Conservation (phyloP, 148 eudicot species). For the Heliosperma pusillum region DNA sequence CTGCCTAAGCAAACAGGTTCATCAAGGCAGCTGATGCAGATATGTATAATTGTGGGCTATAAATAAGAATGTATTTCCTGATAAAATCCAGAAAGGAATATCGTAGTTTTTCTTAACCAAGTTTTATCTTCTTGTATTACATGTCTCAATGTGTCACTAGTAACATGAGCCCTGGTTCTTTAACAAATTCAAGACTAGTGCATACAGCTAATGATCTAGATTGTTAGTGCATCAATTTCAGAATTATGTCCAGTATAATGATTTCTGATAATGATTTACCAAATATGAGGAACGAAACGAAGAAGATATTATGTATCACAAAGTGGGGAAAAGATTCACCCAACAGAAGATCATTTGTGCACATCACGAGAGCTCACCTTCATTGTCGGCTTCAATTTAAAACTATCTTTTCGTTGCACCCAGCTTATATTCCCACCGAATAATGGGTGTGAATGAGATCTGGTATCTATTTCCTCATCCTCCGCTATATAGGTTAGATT, state of each 20-base stretch:
- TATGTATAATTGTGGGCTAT: background rate
- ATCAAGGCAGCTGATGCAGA: too few relatives aligned
- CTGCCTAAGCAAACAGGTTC: too few relatives aligned
- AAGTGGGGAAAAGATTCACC: background rate
- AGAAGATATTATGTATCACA: background rate
- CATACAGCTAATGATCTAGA: background rate
- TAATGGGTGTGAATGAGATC: slow-evolving; percentile 60
- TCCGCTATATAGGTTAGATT: slow-evolving; percentile 61
- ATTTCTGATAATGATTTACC: background rate
- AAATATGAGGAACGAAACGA: background rate
- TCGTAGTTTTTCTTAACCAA: background rate
- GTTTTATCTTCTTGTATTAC: too few relatives aligned
- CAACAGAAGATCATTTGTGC: background rate
- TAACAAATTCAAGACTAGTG: background rate
- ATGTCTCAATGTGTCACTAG: too few relatives aligned
- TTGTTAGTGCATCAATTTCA: background rate
- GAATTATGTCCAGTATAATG: background rate
- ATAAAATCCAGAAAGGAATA: background rate
- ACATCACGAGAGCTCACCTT: slow-evolving; percentile 43
- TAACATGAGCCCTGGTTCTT: too few relatives aligned
- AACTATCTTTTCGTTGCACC: slow-evolving; percentile 78
- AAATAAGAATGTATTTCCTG: background rate
- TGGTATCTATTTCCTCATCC: slow-evolving; percentile 41
- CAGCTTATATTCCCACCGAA: slow-evolving; percentile 95
- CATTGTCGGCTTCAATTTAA: slow-evolving; percentile 66